Evolutionary conservation across 352 stramenopile species (phyloP).

Genomic region (Phytophthora pistaciae): DNA sequence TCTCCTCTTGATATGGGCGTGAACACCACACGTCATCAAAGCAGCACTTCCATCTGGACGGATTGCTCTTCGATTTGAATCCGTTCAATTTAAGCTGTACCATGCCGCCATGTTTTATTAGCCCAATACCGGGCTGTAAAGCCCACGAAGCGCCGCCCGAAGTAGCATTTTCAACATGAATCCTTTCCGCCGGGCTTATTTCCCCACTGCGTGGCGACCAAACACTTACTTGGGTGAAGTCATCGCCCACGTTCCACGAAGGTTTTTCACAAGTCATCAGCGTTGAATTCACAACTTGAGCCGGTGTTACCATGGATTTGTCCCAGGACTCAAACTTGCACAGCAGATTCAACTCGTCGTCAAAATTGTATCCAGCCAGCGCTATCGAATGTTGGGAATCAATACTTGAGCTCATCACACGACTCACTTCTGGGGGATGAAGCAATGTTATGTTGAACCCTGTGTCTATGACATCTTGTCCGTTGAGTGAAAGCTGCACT

Average conservation of each 20-base stretch:
- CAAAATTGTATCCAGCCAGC: slow-evolving; percentile 56
- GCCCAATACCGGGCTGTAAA: slow-evolving; percentile 33
- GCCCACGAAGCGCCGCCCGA: slow-evolving; percentile 29
- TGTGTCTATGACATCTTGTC: slow-evolving; percentile 26
- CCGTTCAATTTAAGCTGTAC: slow-evolving; percentile 14
- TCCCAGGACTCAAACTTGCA: slow-evolving; percentile 49
- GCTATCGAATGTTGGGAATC: slow-evolving; percentile 17
- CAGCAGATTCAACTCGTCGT: slow-evolving; percentile 29
- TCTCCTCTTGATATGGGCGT: slow-evolving; percentile 9
- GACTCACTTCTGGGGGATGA: slow-evolving; percentile 35
- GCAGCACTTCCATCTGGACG: slow-evolving; percentile 42
- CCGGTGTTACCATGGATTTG: slow-evolving; percentile 31
- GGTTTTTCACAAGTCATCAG: slow-evolving; percentile 40
- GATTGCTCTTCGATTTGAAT: slow-evolving; percentile 1
- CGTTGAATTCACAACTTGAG: slow-evolving; percentile 46
- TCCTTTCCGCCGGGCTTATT: slow-evolving; percentile 15
- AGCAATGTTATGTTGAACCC: slow-evolving; percentile 55
- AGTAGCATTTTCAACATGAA: slow-evolving; percentile 7
- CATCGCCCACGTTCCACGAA: slow-evolving; percentile 20
- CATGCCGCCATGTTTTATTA: slow-evolving; percentile 12
- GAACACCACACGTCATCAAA: slow-evolving; percentile 41
- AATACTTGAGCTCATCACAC: neutral
- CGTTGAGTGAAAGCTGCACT: slow-evolving; percentile 34
- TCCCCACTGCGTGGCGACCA: slow-evolving; percentile 38
- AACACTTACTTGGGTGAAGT: slow-evolving; percentile 33